Evolutionary conservation across 2,329 filamentous ascomycete genomes (phyloP), one percentile per base, ranked within the genome.

Genomic region (Monosporascus sp.): DNA sequence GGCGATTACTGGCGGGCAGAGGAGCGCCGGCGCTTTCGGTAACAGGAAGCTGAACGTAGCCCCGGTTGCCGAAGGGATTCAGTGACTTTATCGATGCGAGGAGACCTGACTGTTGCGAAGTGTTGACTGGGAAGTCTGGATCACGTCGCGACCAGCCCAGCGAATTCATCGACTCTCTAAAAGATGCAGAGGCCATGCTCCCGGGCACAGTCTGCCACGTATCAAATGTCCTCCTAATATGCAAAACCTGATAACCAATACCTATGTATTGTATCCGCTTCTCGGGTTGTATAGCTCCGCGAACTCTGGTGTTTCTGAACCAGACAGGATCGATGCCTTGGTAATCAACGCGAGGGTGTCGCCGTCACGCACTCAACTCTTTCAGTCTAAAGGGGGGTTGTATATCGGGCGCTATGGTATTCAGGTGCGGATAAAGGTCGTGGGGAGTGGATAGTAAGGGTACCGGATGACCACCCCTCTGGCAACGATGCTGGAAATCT

Each of bases 141-240:
- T 91, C 87, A 66, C 93, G 85, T 63, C 93, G 88, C 66, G 90
- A 90, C 94, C 94, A 97, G 57, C 94, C 94, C 65, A 97, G 75
- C 55, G 90, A 94, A 78, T 90, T 95, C 79, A 97, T 91, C 22
- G 90, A 95, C 73, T 97, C 90, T 69, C 92, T 85, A 72, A 99
- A 97, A 47, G 90, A 89, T 62, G 85, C 79, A 61, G 91, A 93
- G 57, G 92, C 88, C 92, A 96, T 96, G 58, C 56, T 71, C 54
- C 15, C 24, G 43, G 43, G 9, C 31, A 31, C n/a, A 15, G 43
- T 17, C 22, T 15, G 24, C 31, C 24, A 31, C 24, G 22, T 27
- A 46, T 22, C 14, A 17, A 15, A n/a, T 17, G 17, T 46, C 15
- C 20, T 27, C 43, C 43, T 25, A 27, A 27, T 46, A 22, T n/a